Evolutionary conservation across 148 eudicot species (phyloP).

Genomic region (Chenopodium quinoa): DNA sequence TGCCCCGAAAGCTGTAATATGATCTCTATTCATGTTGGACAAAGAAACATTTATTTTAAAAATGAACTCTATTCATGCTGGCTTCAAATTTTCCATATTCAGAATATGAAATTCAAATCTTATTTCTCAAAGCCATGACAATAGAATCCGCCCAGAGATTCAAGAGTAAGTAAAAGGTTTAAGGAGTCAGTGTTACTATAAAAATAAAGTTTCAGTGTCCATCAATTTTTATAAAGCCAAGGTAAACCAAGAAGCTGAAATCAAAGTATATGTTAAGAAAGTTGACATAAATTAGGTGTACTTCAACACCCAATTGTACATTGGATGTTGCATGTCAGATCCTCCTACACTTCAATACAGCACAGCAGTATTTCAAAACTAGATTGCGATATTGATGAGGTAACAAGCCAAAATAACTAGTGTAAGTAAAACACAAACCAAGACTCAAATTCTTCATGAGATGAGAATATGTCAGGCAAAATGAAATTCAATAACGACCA

Average conservation of each 20-base stretch:
- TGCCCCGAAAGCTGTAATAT: background rate
- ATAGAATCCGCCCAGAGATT: background rate
- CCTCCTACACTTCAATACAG: no score
- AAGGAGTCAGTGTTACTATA: background rate
- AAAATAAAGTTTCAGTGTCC: background rate
- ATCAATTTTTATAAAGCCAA: background rate
- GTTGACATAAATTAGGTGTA: background rate
- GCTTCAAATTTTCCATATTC: background rate
- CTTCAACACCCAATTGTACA: no score
- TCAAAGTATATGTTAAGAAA: background rate
- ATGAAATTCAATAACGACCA: slow-evolving; percentile 97
- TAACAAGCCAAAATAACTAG: background rate
- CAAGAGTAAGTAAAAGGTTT: background rate
- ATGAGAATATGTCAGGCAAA: slow-evolving; percentile 93
- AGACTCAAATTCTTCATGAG: slow-evolving; percentile 91
- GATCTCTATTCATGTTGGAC: background rate
- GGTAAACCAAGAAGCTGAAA: background rate
- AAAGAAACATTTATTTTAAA: no score
- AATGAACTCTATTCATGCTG: background rate
- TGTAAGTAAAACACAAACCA: slow-evolving; percentile 46
- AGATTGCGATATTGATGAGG: background rate
- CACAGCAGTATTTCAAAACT: background rate
- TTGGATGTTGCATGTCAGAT: no score
- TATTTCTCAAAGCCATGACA: background rate
- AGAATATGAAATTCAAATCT: background rate